Evolutionary conservation across 2,329 filamentous ascomycete species (phyloP).

Genomic region (Xylaria sp.): DNA sequence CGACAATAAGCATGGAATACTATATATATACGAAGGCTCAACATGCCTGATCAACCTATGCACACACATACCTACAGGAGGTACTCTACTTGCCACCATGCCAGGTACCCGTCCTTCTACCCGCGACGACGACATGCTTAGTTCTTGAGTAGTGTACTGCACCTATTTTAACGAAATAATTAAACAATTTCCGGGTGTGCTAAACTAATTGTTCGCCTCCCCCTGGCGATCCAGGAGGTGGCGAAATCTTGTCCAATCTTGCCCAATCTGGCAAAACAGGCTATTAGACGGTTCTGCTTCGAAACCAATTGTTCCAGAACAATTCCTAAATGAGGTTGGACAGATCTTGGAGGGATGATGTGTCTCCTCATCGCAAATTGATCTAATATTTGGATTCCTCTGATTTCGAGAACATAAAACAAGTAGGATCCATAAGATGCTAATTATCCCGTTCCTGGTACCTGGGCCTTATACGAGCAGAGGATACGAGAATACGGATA

Average conservation of each 20-base stretch:
- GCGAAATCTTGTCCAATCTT: conserved; percentile 36
- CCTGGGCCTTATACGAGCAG: neutral
- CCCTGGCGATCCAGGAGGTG: conserved; percentile 49
- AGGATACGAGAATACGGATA: neutral
- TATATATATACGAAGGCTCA: too few relatives aligned
- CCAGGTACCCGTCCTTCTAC: neutral
- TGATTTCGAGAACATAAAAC: neutral
- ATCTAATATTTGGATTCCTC: neutral
- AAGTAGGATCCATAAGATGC: too few relatives aligned
- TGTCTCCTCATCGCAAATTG: neutral
- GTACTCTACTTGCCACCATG: neutral
- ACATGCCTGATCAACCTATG: too few relatives aligned
- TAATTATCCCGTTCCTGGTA: neutral
- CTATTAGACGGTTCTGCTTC: conserved; percentile 29
- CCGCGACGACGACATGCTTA: neutral
- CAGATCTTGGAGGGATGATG: neutral
- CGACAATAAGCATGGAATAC: too few relatives aligned
- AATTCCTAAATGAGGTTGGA: conserved; percentile 26
- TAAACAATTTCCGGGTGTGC: conserved; percentile 11
- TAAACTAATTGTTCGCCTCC: conserved; percentile 40
- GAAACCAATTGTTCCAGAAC: conserved; percentile 35
- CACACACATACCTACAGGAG: too few relatives aligned
- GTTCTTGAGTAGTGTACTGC: neutral
- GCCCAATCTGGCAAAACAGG: conserved; percentile 1
- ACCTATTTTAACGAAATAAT: conserved; percentile 8